Conservation (phyloP, 225 moss, liverwort and hornwort genomes). For the Straminergon stramineum region DNA sequence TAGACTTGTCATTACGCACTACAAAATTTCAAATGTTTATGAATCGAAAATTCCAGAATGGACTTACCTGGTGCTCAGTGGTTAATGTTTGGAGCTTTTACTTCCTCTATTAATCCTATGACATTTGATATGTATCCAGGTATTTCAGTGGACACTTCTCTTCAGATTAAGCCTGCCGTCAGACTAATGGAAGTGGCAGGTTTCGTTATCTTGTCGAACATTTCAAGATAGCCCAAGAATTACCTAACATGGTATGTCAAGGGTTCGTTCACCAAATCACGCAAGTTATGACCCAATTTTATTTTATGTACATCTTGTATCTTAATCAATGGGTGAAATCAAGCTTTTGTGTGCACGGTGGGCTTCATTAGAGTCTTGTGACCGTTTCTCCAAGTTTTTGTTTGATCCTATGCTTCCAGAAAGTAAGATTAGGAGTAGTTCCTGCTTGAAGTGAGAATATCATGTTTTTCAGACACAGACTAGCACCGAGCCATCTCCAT, state of each 20-base stretch:
- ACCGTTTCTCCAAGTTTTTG: not conserved
- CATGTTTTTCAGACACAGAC: not conserved
- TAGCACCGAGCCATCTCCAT: not conserved
- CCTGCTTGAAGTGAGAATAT: not conserved
- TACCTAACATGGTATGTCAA: not conserved
- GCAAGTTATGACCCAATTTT: not conserved
- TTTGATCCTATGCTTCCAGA: not conserved
- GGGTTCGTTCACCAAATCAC: not conserved
- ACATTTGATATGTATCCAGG: slow-evolving; percentile 34
- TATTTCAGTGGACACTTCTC: slow-evolving; percentile 74
- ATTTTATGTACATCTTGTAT: not conserved
- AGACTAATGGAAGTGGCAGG: not conserved
- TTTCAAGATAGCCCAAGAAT: not conserved
- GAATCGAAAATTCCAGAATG: not conserved
- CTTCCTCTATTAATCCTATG: not conserved
- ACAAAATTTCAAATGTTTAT: not conserved
- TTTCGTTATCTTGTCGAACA: not conserved
- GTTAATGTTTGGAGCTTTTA: not conserved
- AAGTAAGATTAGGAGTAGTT: not conserved
- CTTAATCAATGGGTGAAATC: not conserved
- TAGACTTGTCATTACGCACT: not conserved
- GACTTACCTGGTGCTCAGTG: not conserved
- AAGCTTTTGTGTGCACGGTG: not conserved
- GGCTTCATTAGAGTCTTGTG: not conserved
- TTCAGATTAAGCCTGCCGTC: slow-evolving; percentile 38